These are phyloP conservation scores for Amniculicola lignicola DNA, from an alignment of 495 filamentous ascomycete species.

Conservation along the genomic window DNA sequence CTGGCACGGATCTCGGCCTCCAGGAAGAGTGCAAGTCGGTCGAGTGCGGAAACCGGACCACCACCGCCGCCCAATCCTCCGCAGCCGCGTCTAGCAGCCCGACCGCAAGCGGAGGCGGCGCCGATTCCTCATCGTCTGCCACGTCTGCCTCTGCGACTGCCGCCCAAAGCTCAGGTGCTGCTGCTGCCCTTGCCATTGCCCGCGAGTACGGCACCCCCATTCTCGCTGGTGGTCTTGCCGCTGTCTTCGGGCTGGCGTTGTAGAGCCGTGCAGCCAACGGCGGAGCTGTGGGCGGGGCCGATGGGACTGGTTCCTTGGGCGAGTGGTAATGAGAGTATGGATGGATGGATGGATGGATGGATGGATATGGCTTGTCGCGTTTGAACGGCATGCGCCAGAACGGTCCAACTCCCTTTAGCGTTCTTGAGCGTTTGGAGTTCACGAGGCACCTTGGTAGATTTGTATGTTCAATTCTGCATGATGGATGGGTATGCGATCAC, in stretches of 20 bases:
- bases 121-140: not conserved
- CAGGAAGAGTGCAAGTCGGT: constrained; percentile 46
- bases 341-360: not conserved
- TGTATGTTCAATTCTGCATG: constrained; percentile 5
- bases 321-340: constrained; percentile 1
- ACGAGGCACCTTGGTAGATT: not conserved
- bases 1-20: constrained; percentile 47
- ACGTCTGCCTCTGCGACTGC: constrained; percentile 18
- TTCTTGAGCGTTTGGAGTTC: constrained; percentile 25
- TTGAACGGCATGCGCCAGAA: constrained; percentile 1
- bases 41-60: constrained; percentile 53
- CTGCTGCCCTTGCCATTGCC: constrained; percentile 40
- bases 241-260: constrained; percentile 51
- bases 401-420: constrained; percentile 14
- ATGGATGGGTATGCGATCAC: not conserved
- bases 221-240: constrained; percentile 49
- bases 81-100: not conserved
- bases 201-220: constrained; percentile 52
- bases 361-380: constrained; percentile 3
- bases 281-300: not conserved
- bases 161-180: constrained; percentile 38
- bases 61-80: constrained; percentile 22
- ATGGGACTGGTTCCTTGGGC: constrained; percentile 13
- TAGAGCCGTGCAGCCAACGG: constrained; percentile 36
- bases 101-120: not conserved